Evolutionary conservation across 768 basidiomycete genomes (phyloP).

Genomic region (Trametes elegans): DNA sequence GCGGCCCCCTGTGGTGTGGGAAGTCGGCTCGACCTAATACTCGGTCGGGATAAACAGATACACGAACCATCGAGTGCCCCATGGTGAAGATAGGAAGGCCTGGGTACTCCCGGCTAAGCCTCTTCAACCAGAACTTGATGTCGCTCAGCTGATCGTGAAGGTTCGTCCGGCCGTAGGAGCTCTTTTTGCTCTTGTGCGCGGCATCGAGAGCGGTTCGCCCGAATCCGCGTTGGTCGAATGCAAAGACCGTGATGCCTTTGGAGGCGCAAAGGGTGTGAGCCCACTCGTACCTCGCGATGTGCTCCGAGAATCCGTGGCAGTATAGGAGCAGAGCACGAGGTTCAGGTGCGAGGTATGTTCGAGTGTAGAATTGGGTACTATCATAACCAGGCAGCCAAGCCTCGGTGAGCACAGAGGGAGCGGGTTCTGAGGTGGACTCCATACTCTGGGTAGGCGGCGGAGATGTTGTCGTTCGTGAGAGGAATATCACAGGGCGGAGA

Average conservation of each 20-base stretch:
- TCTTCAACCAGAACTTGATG: conserved; percentile 59
- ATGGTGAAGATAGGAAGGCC: conserved; percentile 58
- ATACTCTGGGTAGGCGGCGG: too few species aligned
- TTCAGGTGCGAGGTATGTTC: conserved; percentile 48
- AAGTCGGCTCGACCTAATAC: not conserved
- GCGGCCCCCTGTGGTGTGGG: conserved; percentile 52
- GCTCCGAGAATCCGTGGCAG: conserved; percentile 74
- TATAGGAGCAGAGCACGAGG: conserved; percentile 59
- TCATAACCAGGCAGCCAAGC: conserved; percentile 61
- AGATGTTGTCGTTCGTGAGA: too few species aligned
- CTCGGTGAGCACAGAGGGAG: conserved; percentile 38
- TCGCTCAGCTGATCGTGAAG: conserved; percentile 59
- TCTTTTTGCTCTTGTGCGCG: conserved; percentile 48
- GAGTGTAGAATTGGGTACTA: conserved; percentile 63
- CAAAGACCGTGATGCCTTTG: conserved; percentile 59
- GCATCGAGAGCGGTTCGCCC: conserved; percentile 65
- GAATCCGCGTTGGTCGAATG: conserved; percentile 76
- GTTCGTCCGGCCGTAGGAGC: conserved; percentile 60
- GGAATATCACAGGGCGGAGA: too few species aligned
- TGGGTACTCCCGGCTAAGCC: conserved; percentile 42
- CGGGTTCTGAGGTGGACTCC: not conserved
- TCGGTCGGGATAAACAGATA: not conserved
- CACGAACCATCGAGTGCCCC: conserved; percentile 69
- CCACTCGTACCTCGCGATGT: conserved; percentile 62
- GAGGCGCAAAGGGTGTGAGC: conserved; percentile 53